phyloP scores from a whole-genome alignment of 192 early-diverging fungal species.

The Gamsiella multidivaricata region DNA sequence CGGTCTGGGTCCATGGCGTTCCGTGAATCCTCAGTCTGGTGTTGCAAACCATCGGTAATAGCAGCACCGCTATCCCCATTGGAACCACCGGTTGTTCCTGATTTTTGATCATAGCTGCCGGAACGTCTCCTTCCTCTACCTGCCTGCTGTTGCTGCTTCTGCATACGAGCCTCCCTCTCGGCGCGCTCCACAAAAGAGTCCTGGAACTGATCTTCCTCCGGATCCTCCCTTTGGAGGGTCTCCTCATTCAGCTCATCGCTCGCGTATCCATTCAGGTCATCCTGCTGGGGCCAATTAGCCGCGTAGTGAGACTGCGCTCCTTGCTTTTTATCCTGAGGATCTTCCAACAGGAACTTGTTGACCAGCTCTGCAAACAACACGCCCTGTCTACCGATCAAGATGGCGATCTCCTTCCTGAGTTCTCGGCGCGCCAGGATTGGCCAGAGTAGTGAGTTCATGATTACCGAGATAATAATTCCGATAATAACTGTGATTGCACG shows the following conservation, averaged over 20 bases:
- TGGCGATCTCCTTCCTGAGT: conserved; percentile 65
- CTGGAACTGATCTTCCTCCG: conserved; percentile 1
- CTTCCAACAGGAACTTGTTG: conserved; percentile 68
- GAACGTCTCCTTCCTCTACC: neutral
- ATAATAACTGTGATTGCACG: conserved; percentile 37
- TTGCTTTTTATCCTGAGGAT: neutral
- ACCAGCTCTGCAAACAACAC: conserved; percentile 77
- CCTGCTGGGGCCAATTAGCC: neutral
- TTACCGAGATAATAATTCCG: conserved; percentile 36
- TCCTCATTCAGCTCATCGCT: conserved; percentile 12
- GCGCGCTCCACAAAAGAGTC: conserved; percentile 34
- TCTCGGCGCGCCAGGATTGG: conserved; percentile 79
- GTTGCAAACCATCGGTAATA: neutral
- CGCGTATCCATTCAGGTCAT: conserved; percentile 6
- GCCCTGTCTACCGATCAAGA: conserved; percentile 56
- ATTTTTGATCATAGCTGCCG: neutral
- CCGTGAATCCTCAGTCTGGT: conserved; percentile 15
- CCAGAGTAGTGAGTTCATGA: conserved; percentile 45
- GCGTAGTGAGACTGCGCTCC: neutral
- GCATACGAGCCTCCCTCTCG: neutral
- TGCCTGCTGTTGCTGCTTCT: neutral
- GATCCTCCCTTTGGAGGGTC: neutral
- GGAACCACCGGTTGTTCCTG: neutral
- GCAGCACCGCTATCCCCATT: neutral
- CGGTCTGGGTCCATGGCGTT: conserved; percentile 21